Evolutionary conservation across 2,329 filamentous ascomycete species (phyloP), one percentile per base, ranked within the genome.

Genomic region (Aspergillus spinulosporus): DNA sequence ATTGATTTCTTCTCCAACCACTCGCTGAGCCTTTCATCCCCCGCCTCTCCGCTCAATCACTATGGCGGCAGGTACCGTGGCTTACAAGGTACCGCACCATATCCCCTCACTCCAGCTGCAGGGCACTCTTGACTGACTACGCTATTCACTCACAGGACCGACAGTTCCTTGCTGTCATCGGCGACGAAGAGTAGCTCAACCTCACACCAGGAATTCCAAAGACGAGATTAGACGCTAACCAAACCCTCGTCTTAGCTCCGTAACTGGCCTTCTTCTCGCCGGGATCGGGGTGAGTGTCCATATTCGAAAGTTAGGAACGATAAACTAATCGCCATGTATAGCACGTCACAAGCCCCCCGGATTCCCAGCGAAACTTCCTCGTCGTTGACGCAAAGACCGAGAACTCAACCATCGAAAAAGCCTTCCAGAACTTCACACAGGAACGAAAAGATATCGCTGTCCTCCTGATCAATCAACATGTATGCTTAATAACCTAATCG

Each of bases 391-490:
- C 77, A 72, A 97, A 97, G 82, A 99, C 93, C 37, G 92, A 97
- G 64, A 94, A 84, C 52, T 80, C 89, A 2, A 81, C 89, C 56
- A 97, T 99, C 70, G 94, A 97, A 76, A 84, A 87, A 36, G 88
- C 92, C 7, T 99, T 99, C 72, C 88, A 95, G 62, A 83, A 83
- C 64, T 97, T 97, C 75, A 96, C 92, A 6, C 85, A 85, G 55
- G 84, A 94, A 75, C 83, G 94, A 72, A 97, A 97, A 76, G 94
- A 99, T 72, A 97, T 99, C 73, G 94, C 92, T 29, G 96, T 99
- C 67, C 76, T 99, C 59, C 79, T 99, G 64, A 97, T 99, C 76
- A 99, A 99, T 75, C 94, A 99, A 77, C 94, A 99, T 78, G 93
- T 97, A 77, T 58, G 82, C 15, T 14, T 7, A 34, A 6, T 7